Conservation (phyloP, 179 eudicot species). For the Pouteria campechiana region DNA sequence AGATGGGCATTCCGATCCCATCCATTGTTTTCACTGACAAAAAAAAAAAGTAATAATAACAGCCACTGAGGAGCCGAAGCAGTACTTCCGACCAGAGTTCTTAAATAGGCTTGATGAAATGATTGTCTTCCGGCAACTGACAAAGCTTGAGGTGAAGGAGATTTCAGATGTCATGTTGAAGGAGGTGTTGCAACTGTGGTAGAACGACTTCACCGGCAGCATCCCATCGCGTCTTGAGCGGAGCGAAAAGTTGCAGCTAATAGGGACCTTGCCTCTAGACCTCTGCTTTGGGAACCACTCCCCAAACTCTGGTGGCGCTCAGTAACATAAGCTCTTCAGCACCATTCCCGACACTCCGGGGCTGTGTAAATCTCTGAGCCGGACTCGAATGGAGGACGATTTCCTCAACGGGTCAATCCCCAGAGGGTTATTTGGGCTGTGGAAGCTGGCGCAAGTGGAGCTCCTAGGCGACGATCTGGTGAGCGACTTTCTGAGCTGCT, state of each 20-base stretch:
- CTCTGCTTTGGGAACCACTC: conserved; percentile 47
- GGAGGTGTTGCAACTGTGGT: conserved; percentile 86
- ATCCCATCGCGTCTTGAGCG: conserved; percentile 48
- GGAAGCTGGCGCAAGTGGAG: conserved; percentile 70
- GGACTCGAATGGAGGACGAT: conserved; percentile 81
- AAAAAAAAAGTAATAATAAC: too few relatives aligned
- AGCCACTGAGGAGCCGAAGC: conserved; percentile 73
- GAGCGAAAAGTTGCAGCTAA: conserved; percentile 40
- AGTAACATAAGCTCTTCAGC: too few relatives aligned
- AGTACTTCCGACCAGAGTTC: conserved; percentile 78
- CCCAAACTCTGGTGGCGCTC: conserved; percentile 51
- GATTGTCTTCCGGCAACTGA: conserved; percentile 80
- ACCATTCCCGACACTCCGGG: too few relatives aligned
- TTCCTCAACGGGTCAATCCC: conserved; percentile 90
- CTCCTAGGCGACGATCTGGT: conserved; percentile 66
- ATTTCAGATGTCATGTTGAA: conserved; percentile 84
- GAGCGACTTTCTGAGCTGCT: conserved; percentile 79
- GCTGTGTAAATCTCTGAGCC: conserved; percentile 39
- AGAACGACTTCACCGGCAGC: conserved; percentile 81
- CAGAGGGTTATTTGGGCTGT: conserved; percentile 52
- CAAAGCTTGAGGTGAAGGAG: conserved; percentile 76
- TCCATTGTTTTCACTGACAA: too few relatives aligned
- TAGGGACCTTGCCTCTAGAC: conserved; percentile 53
- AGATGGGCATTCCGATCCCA: too few relatives aligned
- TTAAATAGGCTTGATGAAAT: conserved; percentile 84